phyloP scores from a whole-genome alignment of 1,284 basidiomycete genomes.

The Marasmius tenuissimus region DNA sequence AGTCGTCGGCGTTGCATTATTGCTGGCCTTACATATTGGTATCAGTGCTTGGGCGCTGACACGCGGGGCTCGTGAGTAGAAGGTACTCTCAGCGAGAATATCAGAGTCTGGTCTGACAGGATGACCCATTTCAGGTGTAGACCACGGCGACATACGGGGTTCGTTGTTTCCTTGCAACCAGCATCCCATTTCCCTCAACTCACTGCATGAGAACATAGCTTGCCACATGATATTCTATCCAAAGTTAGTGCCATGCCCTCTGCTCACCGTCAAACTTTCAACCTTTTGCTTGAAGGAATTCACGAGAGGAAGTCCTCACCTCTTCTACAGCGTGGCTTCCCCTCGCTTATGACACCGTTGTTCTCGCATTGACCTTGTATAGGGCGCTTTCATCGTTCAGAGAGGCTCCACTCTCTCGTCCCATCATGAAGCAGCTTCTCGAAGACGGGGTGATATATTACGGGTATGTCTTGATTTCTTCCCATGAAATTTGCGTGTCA shows the following conservation, averaged over 20 bases:
- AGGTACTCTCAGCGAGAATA: not conserved
- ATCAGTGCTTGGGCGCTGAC: conserved; percentile 41
- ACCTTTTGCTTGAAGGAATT: not conserved
- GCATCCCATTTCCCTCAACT: not conserved
- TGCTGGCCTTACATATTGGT: conserved; percentile 32
- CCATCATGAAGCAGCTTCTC: conserved; percentile 32
- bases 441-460: conserved; percentile 48
- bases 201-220: not conserved
- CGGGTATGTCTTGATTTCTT: not conserved
- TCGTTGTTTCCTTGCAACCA: not conserved
- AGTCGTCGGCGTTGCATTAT: conserved; percentile 21
- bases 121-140: not conserved
- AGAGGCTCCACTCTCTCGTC: conserved; percentile 24
- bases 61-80: conserved; percentile 20
- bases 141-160: not conserved
- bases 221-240: not conserved
- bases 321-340: conserved; percentile 47
- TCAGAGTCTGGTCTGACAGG: not conserved
- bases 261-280: not conserved
- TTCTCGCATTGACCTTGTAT: conserved; percentile 36
- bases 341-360: conserved; percentile 42
- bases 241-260: not conserved
- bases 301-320: conserved; percentile 20
- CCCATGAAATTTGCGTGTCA: too few species aligned
- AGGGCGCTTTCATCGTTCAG: conserved; percentile 30